phyloP scores from a whole-genome alignment of 768 basidiomycete genomes.

The Jaapia argillacea region DNA sequence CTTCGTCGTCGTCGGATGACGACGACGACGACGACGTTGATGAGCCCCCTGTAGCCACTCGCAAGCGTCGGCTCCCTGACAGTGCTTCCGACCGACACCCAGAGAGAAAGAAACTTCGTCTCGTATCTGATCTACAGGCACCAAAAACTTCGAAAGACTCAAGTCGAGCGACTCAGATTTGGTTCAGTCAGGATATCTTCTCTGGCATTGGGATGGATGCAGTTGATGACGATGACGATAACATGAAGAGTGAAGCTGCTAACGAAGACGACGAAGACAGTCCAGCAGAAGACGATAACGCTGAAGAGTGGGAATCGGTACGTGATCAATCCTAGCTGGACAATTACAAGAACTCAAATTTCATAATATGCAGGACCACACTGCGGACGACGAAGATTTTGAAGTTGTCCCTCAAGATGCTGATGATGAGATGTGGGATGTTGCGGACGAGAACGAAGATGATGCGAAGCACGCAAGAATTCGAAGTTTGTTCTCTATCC shows the following conservation, averaged over 20 bases:
- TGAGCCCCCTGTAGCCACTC: slow-evolving; percentile 27
- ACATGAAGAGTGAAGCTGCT: slow-evolving; percentile 26
- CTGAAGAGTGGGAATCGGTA: too few relatives aligned
- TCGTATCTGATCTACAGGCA: slow-evolving; percentile 38
- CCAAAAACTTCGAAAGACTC: slow-evolving; percentile 21
- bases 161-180: slow-evolving; percentile 65
- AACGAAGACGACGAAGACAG: slow-evolving; percentile 70
- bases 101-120: slow-evolving; percentile 48
- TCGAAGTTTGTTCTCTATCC: slow-evolving; percentile 42
- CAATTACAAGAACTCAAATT: too few relatives aligned
- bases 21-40: slow-evolving; percentile 36
- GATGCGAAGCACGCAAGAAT: slow-evolving; percentile 55
- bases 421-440: slow-evolving; percentile 72
- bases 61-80: slow-evolving; percentile 21
- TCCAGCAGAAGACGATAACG: slow-evolving; percentile 47
- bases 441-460: slow-evolving; percentile 68
- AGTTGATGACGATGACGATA: slow-evolving; percentile 30
- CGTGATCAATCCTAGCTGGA: too few relatives aligned
- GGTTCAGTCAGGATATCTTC: slow-evolving; percentile 95
- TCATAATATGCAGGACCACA: too few relatives aligned
- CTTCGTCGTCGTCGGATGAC: slow-evolving; percentile 46
- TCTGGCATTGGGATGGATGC: slow-evolving; percentile 28
- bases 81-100: too few relatives aligned
- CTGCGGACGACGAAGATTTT: slow-evolving; percentile 58
- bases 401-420: slow-evolving; percentile 62